Evolutionary conservation across 2,329 filamentous ascomycete genomes (phyloP).

Genomic region (Pseudocercospora vitis): DNA sequence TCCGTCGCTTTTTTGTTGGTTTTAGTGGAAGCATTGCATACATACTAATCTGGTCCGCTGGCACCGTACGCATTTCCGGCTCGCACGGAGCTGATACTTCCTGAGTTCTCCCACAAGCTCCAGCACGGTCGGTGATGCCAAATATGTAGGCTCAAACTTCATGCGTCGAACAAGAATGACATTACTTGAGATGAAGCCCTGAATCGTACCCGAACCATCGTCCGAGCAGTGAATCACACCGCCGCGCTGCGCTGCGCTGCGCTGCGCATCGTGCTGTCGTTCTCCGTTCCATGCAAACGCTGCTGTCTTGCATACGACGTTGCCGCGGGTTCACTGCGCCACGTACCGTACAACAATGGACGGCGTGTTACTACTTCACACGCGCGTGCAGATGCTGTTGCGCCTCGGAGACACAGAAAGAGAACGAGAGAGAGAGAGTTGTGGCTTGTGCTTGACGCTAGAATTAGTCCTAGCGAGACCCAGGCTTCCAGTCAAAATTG

Average conservation of each 20-base stretch:
- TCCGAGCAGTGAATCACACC: background rate
- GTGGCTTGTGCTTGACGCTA: no score
- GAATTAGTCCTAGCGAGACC: no score
- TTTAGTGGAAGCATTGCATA: background rate
- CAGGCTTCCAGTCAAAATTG: no score
- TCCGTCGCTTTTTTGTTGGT: background rate
- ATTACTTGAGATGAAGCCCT: no score
- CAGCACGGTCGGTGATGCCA: constrained; percentile 3
- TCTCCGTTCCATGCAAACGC: background rate
- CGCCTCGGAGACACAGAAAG: no score
- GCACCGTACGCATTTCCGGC: background rate
- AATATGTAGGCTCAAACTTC: constrained; percentile 5
- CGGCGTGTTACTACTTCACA: background rate
- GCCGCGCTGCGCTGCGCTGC: no score
- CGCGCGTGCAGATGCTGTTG: background rate
- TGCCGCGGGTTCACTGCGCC: background rate
- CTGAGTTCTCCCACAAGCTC: background rate
- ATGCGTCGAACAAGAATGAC: constrained; percentile 1
- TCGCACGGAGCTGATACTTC: constrained; percentile 1
- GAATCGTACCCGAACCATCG: constrained; percentile 4
- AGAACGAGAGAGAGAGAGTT: no score
- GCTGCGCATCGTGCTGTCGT: background rate
- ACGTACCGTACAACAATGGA: background rate
- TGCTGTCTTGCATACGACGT: constrained; percentile 2
- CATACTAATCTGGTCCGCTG: background rate